These are phyloP conservation scores for Blastobotrys petasosporus DNA, from an alignment of 1,139 yeast genomes.

Conservation along the genomic window DNA sequence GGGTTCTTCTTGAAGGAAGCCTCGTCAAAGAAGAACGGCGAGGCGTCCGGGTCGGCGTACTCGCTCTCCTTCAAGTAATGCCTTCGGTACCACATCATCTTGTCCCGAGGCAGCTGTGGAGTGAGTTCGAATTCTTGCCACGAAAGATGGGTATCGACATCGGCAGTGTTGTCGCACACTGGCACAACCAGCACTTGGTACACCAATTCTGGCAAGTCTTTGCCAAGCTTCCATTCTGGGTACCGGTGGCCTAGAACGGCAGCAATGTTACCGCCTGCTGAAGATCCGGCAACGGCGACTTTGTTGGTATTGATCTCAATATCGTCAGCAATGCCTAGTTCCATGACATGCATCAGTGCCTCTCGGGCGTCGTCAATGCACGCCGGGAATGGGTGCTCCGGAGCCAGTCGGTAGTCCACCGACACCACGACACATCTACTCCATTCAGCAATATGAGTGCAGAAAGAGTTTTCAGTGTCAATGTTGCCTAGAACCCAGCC, in stretches of 20 bases:
- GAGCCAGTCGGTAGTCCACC: slow-evolving; percentile 44
- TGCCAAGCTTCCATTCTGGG: slow-evolving; percentile 20
- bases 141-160: slow-evolving; percentile 36
- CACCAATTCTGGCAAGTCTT: slow-evolving; percentile 36
- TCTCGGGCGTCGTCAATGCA: slow-evolving; percentile 45
- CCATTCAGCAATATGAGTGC: slow-evolving; percentile 39
- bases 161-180: slow-evolving; percentile 46
- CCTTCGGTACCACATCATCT: slow-evolving; percentile 46
- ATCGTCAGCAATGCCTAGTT: slow-evolving; percentile 20
- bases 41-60: slow-evolving; percentile 40
- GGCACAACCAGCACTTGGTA: slow-evolving; percentile 45
- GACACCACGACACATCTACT: slow-evolving; percentile 18
- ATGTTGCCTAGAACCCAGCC: slow-evolving; percentile 45
- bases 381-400: slow-evolving; percentile 47
- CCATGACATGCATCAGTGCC: slow-evolving; percentile 24
- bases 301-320: slow-evolving; percentile 35
- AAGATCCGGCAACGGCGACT: slow-evolving; percentile 44
- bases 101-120: slow-evolving; percentile 44
- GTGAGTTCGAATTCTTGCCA: slow-evolving; percentile 42
- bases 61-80: slow-evolving; percentile 38
- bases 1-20: slow-evolving; percentile 40
- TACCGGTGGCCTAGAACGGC: slow-evolving; percentile 41
- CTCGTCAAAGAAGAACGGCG: slow-evolving; percentile 42
- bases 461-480: slow-evolving; percentile 42
- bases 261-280: slow-evolving; percentile 47